These are phyloP conservation scores for Carnegiea gigantea DNA, from an alignment of 179 eudicot genomes.

Conservation along the genomic window DNA sequence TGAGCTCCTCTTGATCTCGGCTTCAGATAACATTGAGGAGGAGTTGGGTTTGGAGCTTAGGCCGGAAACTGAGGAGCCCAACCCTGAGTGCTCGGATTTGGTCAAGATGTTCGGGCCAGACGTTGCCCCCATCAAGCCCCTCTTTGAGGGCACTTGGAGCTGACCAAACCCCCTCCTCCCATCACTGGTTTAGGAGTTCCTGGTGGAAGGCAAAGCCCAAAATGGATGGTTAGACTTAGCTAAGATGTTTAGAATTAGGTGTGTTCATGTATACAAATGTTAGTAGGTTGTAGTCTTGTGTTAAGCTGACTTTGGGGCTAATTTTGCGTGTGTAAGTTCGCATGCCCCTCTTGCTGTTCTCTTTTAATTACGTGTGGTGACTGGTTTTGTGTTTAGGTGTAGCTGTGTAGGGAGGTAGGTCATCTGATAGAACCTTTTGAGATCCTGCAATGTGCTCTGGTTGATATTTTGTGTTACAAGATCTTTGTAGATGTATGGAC, in stretches of 20 bases:
- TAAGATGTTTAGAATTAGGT: background rate
- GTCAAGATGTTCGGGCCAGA: conserved; percentile 57
- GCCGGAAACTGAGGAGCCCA: conserved; percentile 36
- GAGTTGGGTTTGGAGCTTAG: conserved; percentile 65
- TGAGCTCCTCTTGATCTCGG: conserved; percentile 65
- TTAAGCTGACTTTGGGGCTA: too few relatives aligned
- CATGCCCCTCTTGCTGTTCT: too few relatives aligned
- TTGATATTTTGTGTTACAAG: too few relatives aligned
- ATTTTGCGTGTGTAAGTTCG: too few relatives aligned
- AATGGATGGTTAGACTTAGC: background rate
- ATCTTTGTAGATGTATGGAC: too few relatives aligned
- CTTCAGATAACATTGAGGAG: conserved; percentile 61
- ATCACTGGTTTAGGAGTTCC: background rate
- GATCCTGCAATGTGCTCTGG: too few relatives aligned
- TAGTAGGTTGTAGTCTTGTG: background rate
- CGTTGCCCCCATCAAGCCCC: conserved; percentile 37
- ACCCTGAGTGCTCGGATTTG: conserved; percentile 56
- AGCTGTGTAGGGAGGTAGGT: too few relatives aligned
- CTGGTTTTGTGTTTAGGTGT: too few relatives aligned
- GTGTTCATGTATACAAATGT: background rate
- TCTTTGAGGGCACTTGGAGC: conserved; percentile 57
- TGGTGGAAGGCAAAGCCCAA: background rate
- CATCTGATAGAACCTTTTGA: too few relatives aligned
- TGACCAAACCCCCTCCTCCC: background rate
- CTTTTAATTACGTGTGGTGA: too few relatives aligned